Percentiles rank a stretch among this genome's conserved stretches.
Conservation (phyloP, 352 stramenopile genomes). For the Phytophthora crassamura region DNA sequence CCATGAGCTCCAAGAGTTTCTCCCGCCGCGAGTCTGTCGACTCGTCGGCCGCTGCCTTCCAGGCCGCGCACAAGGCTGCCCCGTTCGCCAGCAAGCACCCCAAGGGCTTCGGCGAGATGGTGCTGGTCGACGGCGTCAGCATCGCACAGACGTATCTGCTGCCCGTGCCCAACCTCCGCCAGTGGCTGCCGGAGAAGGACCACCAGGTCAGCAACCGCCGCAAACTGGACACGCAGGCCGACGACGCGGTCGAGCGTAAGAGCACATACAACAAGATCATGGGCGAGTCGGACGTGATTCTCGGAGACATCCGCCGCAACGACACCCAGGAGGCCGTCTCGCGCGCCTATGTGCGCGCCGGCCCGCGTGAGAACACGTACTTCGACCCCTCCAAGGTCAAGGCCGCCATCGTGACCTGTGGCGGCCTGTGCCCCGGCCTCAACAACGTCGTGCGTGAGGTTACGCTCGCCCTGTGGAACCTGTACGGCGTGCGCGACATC, state of each 20-base stretch:
- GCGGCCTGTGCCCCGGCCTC: conserved; percentile 96
- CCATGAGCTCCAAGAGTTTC: conserved; percentile 28
- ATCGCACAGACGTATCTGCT: conserved; percentile 76
- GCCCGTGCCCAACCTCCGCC: conserved; percentile 74
- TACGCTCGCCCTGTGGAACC: conserved; percentile 91
- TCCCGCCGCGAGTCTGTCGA: conserved; percentile 35
- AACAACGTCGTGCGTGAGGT: conserved; percentile 99
- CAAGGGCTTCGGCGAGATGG: conserved; percentile 84
- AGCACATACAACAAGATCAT: conserved; percentile 91
- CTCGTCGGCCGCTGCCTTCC: conserved; percentile 45
- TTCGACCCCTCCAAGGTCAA: conserved; percentile 83
- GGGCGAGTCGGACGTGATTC: conserved; percentile 80
- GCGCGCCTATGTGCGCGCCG: conserved; percentile 82
- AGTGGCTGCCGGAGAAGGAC: conserved; percentile 71
- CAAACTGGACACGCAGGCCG: conserved; percentile 80
- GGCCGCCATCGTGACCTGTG: conserved; percentile 93
- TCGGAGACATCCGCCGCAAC: conserved; percentile 85
- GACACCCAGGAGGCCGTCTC: conserved; percentile 66
- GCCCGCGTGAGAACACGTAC: conserved; percentile 70
- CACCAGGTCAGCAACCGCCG: conserved; percentile 65
- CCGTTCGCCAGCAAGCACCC: conserved; percentile 84
- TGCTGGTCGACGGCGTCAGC: conserved; percentile 69
- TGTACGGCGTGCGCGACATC: conserved; percentile 87
- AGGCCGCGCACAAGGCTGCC: conserved; percentile 59
- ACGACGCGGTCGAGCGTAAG: conserved; percentile 67